phyloP scores from a whole-genome alignment of 108 stramenopile genomes.

The Conticribra guillardii region DNA sequence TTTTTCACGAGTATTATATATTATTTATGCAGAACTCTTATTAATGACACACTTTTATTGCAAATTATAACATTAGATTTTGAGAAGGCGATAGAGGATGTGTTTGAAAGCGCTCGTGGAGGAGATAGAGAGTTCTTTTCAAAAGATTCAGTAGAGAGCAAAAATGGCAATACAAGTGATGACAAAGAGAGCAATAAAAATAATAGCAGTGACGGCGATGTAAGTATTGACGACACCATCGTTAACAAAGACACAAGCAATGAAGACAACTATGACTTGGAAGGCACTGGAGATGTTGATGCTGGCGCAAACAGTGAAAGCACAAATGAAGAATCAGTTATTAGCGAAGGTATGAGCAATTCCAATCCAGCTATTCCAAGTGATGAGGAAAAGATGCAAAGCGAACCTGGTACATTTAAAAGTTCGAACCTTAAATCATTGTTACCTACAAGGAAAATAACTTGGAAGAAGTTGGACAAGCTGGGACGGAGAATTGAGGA shows the following conservation, averaged over 20 bases:
- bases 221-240: not conserved
- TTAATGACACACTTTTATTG: too few relatives aligned
- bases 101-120: conserved; percentile 49
- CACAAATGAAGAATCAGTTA: not conserved
- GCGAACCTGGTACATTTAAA: not conserved
- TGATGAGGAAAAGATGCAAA: not conserved
- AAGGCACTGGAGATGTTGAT: not conserved
- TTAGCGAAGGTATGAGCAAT: conserved; percentile 1
- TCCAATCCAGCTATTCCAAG: not conserved
- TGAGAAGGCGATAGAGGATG: conserved; percentile 73
- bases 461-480: conserved; percentile 11
- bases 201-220: not conserved
- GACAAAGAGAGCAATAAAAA: too few relatives aligned
- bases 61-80: too few relatives aligned
- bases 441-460: conserved; percentile 2
- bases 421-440: not conserved
- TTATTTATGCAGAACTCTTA: too few relatives aligned
- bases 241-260: not conserved
- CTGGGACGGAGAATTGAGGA: conserved; percentile 18
- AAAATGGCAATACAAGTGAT: too few relatives aligned
- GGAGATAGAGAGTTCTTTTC: conserved; percentile 5
- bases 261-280: not conserved
- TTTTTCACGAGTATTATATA: too few relatives aligned
- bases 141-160: not conserved
- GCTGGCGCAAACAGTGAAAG: not conserved